Evolutionary conservation across 768 basidiomycete species (phyloP).

Genomic region (Tricholoma saponaceum): DNA sequence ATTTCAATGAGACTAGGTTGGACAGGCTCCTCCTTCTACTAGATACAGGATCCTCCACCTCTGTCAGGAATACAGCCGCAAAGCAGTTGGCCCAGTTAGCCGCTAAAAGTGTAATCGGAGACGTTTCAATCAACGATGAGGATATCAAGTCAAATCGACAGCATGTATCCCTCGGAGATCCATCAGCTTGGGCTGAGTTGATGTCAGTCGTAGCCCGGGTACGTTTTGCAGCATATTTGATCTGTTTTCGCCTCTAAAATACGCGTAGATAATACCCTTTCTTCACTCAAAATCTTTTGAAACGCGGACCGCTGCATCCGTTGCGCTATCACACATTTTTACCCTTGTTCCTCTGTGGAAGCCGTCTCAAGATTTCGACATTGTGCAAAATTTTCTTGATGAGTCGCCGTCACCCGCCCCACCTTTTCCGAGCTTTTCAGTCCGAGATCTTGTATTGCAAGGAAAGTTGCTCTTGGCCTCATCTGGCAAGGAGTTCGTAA

Average conservation of each 20-base stretch:
- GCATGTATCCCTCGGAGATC: constrained; percentile 56
- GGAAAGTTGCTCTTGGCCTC: constrained; percentile 82
- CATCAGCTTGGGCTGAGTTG: constrained; percentile 84
- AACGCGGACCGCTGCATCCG: constrained; percentile 84
- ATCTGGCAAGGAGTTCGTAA: constrained; percentile 88
- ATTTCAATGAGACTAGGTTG: constrained; percentile 50
- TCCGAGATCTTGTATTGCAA: constrained; percentile 71
- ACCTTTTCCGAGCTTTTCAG: constrained; percentile 72
- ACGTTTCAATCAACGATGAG: constrained; percentile 73
- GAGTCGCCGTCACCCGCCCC: constrained; percentile 41
- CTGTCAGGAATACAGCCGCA: constrained; percentile 92
- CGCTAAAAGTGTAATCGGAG: constrained; percentile 76
- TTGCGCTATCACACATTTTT: constrained; percentile 85
- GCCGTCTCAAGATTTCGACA: constrained; percentile 38
- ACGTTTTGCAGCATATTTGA: constrained; percentile 19
- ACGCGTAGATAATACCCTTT: constrained; percentile 76
- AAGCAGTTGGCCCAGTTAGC: constrained; percentile 94
- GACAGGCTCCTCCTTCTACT: constrained; percentile 95
- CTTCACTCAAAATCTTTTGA: constrained; percentile 91
- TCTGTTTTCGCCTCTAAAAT: constrained; percentile 7
- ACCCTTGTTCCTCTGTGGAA: constrained; percentile 79
- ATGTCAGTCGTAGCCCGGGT: constrained; percentile 90
- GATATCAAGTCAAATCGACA: constrained; percentile 64
- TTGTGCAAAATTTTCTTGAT: constrained; percentile 18
- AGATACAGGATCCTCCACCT: constrained; percentile 89